Percentiles rank a stretch among this genome's conserved stretches.
phyloP scores from a whole-genome alignment of 2,329 filamentous ascomycete species.

The Sporothrix brunneoviolacea region DNA sequence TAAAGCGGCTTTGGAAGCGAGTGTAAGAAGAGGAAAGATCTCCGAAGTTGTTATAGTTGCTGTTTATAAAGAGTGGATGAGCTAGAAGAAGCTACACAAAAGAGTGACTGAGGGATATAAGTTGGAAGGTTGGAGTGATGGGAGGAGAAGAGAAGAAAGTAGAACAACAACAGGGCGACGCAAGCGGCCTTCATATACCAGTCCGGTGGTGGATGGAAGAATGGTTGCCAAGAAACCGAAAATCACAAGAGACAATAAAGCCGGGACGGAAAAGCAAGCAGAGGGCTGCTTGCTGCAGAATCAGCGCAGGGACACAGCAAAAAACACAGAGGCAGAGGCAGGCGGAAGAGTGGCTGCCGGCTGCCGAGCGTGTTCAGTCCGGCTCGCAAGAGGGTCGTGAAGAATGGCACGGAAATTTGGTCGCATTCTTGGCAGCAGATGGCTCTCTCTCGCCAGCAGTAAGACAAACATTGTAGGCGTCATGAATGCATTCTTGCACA shows the following conservation, averaged over 20 bases:
- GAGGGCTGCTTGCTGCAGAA: background rate
- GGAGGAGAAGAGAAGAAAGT: background rate
- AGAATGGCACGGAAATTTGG: constrained; percentile 6
- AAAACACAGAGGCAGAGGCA: no score
- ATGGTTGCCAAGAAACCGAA: background rate
- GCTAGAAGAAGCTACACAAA: background rate
- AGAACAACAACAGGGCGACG: constrained; percentile 20
- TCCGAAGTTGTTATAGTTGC: no score
- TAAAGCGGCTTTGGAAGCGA: constrained; percentile 2
- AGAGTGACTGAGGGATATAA: constrained; percentile 1
- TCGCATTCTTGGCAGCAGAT: constrained; percentile 4
- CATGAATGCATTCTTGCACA: no score
- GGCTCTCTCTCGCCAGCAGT: no score
- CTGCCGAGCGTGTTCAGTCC: no score
- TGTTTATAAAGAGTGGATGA: background rate
- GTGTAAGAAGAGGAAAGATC: no score
- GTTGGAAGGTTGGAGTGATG: background rate
- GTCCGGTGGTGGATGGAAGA: background rate
- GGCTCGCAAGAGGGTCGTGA: no score
- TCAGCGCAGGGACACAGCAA: no score
- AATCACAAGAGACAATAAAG: background rate
- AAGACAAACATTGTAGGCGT: no score
- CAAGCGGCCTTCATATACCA: constrained; percentile 10
- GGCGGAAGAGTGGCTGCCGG: no score
- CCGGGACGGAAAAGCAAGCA: background rate